A percentile compares a stretch with the other conserved stretches of the same genome.
These are phyloP conservation scores for Somion occarium DNA, from an alignment of 1,284 basidiomycete species.

Conservation along the genomic window DNA sequence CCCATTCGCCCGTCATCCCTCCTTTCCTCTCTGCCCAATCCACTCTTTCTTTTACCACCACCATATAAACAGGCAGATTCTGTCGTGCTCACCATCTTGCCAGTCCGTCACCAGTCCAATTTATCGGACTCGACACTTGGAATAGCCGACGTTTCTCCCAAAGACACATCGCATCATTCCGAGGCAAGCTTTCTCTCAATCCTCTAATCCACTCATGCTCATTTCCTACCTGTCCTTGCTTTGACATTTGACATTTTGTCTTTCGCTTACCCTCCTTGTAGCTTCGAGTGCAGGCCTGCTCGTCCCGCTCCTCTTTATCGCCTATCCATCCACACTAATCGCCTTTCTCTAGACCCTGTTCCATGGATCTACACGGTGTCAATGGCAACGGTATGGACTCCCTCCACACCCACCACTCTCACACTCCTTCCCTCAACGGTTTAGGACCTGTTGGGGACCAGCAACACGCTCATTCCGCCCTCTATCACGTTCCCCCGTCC, in stretches of 20 bases:
- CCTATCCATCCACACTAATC: neutral
- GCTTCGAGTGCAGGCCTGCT: constrained; percentile 9
- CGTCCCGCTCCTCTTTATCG: constrained; percentile 1
- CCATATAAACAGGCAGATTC: neutral
- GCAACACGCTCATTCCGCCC: constrained; percentile 1
- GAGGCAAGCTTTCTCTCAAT: constrained; percentile 3
- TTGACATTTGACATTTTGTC: constrained; percentile 1
- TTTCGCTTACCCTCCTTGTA: neutral
- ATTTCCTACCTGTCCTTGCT: neutral
- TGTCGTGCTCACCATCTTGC: neutral
- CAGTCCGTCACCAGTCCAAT: neutral
- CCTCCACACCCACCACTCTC: neutral
- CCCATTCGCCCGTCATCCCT: neutral
- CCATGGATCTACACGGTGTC: constrained; percentile 2
- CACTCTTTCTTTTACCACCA: neutral
- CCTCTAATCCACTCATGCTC: neutral
- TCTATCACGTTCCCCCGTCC: constrained; percentile 4
- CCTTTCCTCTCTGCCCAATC: neutral
- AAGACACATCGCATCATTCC: constrained; percentile 5
- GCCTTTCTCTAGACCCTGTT: neutral
- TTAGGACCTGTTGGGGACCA: neutral
- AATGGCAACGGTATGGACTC: constrained; percentile 1
- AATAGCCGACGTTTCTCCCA: neutral
- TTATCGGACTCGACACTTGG: neutral
- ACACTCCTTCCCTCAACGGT: neutral